phyloP scores from a whole-genome alignment of 768 basidiomycete species.

The Lyophyllum shimeji region DNA sequence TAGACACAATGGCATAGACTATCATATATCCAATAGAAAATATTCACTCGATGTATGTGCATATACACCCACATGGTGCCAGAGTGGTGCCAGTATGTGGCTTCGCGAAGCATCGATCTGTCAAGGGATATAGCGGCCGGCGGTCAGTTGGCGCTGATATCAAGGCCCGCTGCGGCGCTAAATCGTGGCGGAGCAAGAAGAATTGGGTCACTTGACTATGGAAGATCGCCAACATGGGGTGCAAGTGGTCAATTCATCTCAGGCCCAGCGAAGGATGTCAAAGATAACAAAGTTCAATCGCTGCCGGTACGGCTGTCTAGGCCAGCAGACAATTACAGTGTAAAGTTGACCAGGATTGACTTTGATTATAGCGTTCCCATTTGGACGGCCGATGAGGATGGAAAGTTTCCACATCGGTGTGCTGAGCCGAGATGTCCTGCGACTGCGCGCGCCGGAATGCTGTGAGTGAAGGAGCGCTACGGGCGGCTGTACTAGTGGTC shows the following conservation, averaged over 20 bases:
- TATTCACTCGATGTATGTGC: neutral
- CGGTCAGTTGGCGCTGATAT: neutral
- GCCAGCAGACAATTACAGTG: constrained; percentile 5
- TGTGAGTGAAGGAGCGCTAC: neutral
- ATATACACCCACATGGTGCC: neutral
- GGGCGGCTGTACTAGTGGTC: neutral
- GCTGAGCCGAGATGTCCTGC: neutral
- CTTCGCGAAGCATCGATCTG: neutral
- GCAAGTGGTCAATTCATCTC: neutral
- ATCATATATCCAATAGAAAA: neutral
- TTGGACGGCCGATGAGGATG: constrained; percentile 3
- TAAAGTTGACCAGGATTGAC: neutral
- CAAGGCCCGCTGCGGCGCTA: constrained; percentile 5
- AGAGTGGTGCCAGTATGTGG: neutral
- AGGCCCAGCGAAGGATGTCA: constrained; percentile 4
- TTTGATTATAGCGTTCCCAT: too few relatives aligned
- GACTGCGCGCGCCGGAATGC: neutral
- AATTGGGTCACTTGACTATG: constrained; percentile 10
- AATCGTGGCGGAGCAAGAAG: constrained; percentile 1
- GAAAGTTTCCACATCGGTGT: neutral
- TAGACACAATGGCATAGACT: constrained; percentile 4
- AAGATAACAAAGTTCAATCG: constrained; percentile 8
- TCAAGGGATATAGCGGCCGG: neutral
- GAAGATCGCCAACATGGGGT: constrained; percentile 1
- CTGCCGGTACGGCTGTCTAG: neutral